Conservation (phyloP, 2,329 filamentous ascomycete genomes). For the Juglanconis oblonga region DNA sequence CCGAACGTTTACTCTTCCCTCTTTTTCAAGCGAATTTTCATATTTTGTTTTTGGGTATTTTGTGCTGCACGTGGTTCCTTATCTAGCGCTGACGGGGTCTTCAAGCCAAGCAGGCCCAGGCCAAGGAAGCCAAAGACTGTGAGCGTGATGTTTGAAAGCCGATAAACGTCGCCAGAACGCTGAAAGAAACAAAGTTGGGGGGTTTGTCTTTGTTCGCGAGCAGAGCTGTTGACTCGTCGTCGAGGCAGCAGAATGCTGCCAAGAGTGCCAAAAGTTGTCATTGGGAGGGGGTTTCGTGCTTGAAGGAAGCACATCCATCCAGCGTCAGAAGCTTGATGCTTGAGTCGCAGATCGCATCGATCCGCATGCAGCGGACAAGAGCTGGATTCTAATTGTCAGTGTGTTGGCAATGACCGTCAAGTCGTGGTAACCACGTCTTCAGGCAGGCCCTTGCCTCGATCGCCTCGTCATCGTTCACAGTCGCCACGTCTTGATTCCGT, state of each 20-base stretch:
- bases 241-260: conserved; percentile 2
- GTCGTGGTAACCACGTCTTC: not conserved
- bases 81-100: not conserved
- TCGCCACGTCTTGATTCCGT: not conserved
- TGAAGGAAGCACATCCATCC: not conserved
- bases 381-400: not conserved
- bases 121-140: not conserved
- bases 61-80: no score
- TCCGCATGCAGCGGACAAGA: not conserved
- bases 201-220: not conserved
- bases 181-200: not conserved
- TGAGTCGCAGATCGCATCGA: not conserved
- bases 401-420: not conserved
- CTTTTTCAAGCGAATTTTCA: not conserved
- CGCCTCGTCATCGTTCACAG: not conserved
- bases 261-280: conserved; percentile 3
- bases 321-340: not conserved
- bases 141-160: not conserved
- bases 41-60: not conserved
- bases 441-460: not conserved
- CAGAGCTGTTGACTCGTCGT: not conserved
- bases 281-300: not conserved
- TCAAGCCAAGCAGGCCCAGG: not conserved
- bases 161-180: not conserved
- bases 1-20: not conserved